Evolutionary conservation across 116 monocot species (phyloP).

Genomic region (Dioscorea cayenensis): DNA sequence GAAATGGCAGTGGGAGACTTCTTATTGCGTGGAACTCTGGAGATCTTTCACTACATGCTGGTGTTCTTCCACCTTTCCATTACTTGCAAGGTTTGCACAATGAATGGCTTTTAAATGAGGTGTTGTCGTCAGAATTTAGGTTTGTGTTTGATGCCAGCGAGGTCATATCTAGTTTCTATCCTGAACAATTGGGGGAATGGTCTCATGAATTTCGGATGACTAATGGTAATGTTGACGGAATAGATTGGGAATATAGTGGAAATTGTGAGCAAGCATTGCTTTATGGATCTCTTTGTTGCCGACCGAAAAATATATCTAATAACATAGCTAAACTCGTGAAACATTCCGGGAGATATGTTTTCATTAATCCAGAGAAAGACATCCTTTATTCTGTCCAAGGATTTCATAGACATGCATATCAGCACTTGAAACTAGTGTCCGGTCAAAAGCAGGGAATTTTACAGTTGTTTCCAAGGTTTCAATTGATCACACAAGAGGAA

Average conservation of each 20-base stretch:
- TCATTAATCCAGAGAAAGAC: conserved; percentile 26
- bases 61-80: conserved; percentile 73
- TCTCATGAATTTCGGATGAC: not conserved
- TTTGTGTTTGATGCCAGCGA: conserved; percentile 62
- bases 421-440: conserved; percentile 1
- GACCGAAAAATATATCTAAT: conserved; percentile 4
- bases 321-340: conserved; percentile 29
- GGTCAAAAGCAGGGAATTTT: conserved; percentile 4
- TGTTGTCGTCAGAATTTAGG: conserved; percentile 50
- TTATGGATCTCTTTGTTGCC: conserved; percentile 67
- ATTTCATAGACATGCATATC: conserved; percentile 2
- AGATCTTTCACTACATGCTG: conserved; percentile 37
- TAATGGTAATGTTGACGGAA: not conserved
- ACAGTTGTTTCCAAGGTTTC: conserved; percentile 5
- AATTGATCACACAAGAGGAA: conserved; percentile 10
- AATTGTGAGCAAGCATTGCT: conserved; percentile 53
- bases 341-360: conserved; percentile 32
- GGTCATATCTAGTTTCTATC: conserved; percentile 38
- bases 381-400: conserved; percentile 8
- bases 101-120: conserved; percentile 74
- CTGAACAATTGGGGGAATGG: conserved; percentile 22
- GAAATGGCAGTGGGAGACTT: conserved; percentile 31
- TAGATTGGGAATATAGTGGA: conserved; percentile 43
- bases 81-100: conserved; percentile 62
- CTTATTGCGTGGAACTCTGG: conserved; percentile 77